Base-by-base conservation (phyloP, 1,284 basidiomycete genomes). In the Fistulina hepatica region DNA sequence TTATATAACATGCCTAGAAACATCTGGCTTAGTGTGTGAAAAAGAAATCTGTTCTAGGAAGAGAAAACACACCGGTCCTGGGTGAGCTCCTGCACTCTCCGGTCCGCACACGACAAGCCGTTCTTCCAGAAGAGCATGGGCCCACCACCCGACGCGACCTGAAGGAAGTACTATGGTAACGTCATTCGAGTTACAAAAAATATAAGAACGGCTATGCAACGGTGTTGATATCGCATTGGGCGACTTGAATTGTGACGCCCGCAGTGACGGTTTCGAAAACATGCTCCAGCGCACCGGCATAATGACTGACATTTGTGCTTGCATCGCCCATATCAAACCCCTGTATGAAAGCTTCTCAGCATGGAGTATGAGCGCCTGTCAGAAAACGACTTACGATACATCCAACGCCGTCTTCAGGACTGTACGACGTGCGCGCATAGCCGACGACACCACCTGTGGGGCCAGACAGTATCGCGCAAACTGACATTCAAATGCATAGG, bases 241-340 rank as follows among this genome's bases (percentile, higher is more conserved):
- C 86, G 10, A 78, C 81, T 51, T 91, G 84, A 40, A 97, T 86
- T 0, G 82, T 82, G 9, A 94, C 80, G 0, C 90, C 89, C 0
- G 91, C 91, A 0, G 91, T 90, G 0, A 84, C 89, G 0, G 91
- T 90, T 58, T 97, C 91, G 55, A 88, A 90, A 0, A 91, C 83
- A 17, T 81, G 71, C 56, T 94, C 89, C 53, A 88, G 93, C 19
- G 77, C 66, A 0, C 90, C 90, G 17, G 79, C 82, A 53, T 79
- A 94, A 8, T 90, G 72, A 4, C 85, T 90, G 0, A 95, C 90
- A 51, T 95, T 90, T 0, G 89, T 93, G 0, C 78, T 83, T 0
- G 91, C 94, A 1, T 90, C 91, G 4, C 90, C 90, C 43, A 79
- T 81, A 49, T 89, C 84, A 38, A 84, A 56, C 3, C 79, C 82